Conservation (phyloP, 1,284 basidiomycete species). For the Tylopilus sp. region DNA sequence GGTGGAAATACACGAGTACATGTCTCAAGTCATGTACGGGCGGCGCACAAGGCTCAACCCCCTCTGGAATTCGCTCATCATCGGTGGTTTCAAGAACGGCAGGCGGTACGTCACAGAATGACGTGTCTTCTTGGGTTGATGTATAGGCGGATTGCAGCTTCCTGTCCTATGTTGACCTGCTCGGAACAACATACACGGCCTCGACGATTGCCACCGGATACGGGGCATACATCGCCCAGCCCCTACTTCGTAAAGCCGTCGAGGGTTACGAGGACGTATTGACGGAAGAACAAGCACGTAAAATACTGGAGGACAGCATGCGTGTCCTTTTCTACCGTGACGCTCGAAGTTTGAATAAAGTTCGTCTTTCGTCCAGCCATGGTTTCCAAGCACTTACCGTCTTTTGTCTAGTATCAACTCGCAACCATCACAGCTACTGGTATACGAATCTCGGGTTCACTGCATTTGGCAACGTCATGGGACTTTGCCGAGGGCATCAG, state of each 20-base stretch:
- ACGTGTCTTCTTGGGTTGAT: too few species aligned
- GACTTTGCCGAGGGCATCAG: constrained; percentile 88
- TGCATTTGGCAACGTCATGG: constrained; percentile 80
- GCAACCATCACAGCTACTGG: constrained; percentile 84
- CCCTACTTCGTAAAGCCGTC: constrained; percentile 85
- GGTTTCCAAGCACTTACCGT: background rate
- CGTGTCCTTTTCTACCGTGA: constrained; percentile 97
- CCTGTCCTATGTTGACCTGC: constrained; percentile 93
- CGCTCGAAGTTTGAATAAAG: constrained; percentile 94
- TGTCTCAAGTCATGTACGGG: constrained; percentile 89
- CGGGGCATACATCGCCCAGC: constrained; percentile 93
- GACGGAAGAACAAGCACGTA: constrained; percentile 76
- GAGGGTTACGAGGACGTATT: constrained; percentile 78
- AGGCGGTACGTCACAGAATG: constrained; percentile 49
- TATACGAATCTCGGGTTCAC: constrained; percentile 77
- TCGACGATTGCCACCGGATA: constrained; percentile 97
- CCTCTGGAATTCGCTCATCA: constrained; percentile 92
- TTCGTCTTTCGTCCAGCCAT: constrained; percentile 35
- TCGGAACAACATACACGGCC: constrained; percentile 93
- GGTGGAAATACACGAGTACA: constrained; percentile 89
- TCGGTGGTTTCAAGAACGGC: constrained; percentile 88
- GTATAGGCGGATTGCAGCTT: constrained; percentile 51
- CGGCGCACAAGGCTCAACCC: constrained; percentile 89
- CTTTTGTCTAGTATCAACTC: constrained; percentile 87
- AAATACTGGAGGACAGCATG: constrained; percentile 85